phyloP scores from a whole-genome alignment of 2,329 filamentous ascomycete genomes.

The Xylariaceae sp. region DNA sequence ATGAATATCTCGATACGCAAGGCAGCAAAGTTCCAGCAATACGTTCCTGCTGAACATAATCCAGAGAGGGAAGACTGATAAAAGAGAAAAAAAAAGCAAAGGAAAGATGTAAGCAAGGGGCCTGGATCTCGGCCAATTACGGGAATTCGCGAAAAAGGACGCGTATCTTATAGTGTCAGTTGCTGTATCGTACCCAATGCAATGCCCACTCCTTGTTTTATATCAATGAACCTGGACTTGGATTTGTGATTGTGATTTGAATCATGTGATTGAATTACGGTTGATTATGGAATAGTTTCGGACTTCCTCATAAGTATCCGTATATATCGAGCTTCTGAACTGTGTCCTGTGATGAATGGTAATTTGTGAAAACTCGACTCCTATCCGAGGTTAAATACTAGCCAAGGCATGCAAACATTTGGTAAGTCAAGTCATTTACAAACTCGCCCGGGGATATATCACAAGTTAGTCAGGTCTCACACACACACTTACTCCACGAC shows the following conservation, averaged over 20 bases:
- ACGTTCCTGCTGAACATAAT: background rate
- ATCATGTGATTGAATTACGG: no score
- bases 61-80: background rate
- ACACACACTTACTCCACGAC: no score
- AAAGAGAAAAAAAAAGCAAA: background rate
- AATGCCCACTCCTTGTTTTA: conserved; percentile 23
- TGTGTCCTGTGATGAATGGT: no score
- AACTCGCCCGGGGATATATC: no score
- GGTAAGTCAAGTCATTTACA: no score
- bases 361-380: no score
- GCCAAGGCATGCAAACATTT: no score
- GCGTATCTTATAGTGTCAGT: conserved; percentile 4
- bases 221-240: background rate
- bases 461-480: no score
- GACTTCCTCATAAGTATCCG: no score
- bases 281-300: no score
- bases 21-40: background rate
- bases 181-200: conserved; percentile 22
- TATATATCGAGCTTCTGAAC: no score
- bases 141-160: background rate
- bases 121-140: background rate
- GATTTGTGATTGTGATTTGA: background rate
- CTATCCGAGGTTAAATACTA: no score
- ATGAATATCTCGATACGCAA: background rate
- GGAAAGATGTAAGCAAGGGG: conserved; percentile 10